These are phyloP conservation scores for Aspergillus calidoustus DNA, from an alignment of 2,329 filamentous ascomycete species.

Conservation along the genomic window DNA sequence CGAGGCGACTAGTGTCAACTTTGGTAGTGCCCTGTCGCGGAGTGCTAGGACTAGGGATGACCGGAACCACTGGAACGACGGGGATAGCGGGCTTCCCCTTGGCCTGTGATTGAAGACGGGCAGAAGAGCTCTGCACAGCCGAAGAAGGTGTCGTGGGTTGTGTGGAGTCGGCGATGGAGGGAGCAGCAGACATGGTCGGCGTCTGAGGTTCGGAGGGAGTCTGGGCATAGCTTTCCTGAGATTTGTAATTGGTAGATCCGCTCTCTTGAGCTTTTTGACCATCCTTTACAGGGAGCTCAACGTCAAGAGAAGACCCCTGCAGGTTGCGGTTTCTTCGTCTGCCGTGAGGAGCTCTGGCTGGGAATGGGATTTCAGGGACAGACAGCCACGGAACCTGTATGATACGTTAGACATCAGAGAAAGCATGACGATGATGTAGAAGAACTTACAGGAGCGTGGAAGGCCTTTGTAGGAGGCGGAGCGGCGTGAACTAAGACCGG, in stretches of 20 bases:
- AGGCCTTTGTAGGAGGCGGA: conserved; percentile 47
- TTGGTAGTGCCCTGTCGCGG: conserved; percentile 45
- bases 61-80: conserved; percentile 57
- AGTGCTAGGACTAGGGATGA: conserved; percentile 44
- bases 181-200: conserved; percentile 61
- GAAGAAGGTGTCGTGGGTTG: conserved; percentile 62
- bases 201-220: conserved; percentile 56
- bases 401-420: background rate
- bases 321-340: conserved; percentile 48
- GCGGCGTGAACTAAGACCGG: conserved; percentile 31
- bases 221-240: conserved; percentile 23
- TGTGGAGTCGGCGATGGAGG: conserved; percentile 60
- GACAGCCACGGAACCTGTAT: conserved; percentile 64
- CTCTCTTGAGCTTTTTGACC: conserved; percentile 29
- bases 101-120: conserved; percentile 38
- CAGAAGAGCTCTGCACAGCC: conserved; percentile 40
- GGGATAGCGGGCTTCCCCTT: conserved; percentile 43
- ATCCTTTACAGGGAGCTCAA: conserved; percentile 59
- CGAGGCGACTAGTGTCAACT: conserved; percentile 37
- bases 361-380: conserved; percentile 59
- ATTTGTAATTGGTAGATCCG: conserved; percentile 27
- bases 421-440: background rate
- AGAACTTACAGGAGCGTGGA: conserved; percentile 53
- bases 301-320: conserved; percentile 37
- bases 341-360: conserved; percentile 53